These are phyloP conservation scores for Aurantiochytrium sp. DNA, from an alignment of 108 stramenopile species.

Conservation along the genomic window DNA sequence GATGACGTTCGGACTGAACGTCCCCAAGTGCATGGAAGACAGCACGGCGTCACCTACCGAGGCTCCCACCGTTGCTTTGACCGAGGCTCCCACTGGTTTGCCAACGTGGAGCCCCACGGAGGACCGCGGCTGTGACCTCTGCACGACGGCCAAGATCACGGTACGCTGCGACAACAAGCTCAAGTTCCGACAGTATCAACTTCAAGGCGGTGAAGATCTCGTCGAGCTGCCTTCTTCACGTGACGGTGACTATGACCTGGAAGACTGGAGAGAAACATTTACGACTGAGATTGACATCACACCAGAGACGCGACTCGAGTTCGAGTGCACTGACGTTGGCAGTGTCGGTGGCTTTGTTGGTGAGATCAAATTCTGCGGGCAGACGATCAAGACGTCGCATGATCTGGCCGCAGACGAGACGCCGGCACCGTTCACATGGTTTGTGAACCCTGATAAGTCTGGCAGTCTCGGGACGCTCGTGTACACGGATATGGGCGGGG, in stretches of 20 bases:
- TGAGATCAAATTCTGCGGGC: not conserved
- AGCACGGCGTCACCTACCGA: too few species aligned
- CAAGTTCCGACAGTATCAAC: not conserved
- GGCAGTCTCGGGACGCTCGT: not conserved
- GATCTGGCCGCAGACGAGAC: not conserved
- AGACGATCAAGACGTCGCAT: not conserved
- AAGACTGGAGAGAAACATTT: not conserved
- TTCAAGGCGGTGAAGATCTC: not conserved
- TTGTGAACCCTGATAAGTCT: not conserved
- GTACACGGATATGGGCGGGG: not conserved
- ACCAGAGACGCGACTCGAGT: not conserved
- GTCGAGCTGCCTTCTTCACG: not conserved
- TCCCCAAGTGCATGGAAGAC: too few species aligned
- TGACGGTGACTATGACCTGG: not conserved
- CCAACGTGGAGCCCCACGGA: not conserved
- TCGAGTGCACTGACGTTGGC: not conserved
- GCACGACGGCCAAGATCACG: not conserved
- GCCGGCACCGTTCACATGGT: not conserved
- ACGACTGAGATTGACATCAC: not conserved
- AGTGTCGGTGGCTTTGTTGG: not conserved
- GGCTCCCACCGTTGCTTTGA: not conserved
- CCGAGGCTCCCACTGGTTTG: not conserved
- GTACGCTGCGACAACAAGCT: not conserved
- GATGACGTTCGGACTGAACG: too few species aligned
- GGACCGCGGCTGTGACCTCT: not conserved